phyloP scores from a whole-genome alignment of 345 rosid genomes.

The Atalantia buxifolia region DNA sequence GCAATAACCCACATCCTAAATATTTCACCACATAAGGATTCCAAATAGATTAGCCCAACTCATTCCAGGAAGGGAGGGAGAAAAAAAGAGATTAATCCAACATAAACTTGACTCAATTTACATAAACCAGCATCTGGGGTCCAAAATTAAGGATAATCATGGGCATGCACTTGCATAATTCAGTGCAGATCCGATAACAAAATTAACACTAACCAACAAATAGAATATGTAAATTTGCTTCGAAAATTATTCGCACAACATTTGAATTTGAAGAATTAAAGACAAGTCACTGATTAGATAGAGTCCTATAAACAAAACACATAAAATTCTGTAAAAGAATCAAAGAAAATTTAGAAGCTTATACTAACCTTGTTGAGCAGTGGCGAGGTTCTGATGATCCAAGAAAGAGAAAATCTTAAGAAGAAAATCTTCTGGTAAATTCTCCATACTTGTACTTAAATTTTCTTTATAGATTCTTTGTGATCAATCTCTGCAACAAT shows the following conservation, averaged over 20 bases:
- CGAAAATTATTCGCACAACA: not conserved
- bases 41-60: not conserved
- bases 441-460: slow-evolving; percentile 31
- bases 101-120: not conserved
- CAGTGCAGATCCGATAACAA: not conserved
- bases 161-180: not conserved
- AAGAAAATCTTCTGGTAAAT: slow-evolving; percentile 41
- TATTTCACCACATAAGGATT: too few relatives aligned
- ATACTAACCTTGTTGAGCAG: slow-evolving; percentile 44
- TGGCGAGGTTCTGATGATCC: slow-evolving; percentile 50
- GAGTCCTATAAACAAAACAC: not conserved
- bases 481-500: not conserved
- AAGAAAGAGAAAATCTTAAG: slow-evolving; percentile 41
- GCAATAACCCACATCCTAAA: not conserved
- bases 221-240: not conserved
- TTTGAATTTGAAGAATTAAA: not conserved
- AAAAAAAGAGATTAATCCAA: not conserved
- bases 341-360: not conserved
- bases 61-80: too few relatives aligned
- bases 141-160: not conserved
- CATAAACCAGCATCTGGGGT: not conserved
- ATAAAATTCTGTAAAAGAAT: not conserved
- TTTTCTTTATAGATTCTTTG: not conserved
- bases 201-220: not conserved
- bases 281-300: not conserved